Conservation (phyloP, 495 filamentous ascomycete species). For the Penicillium coffeae region DNA sequence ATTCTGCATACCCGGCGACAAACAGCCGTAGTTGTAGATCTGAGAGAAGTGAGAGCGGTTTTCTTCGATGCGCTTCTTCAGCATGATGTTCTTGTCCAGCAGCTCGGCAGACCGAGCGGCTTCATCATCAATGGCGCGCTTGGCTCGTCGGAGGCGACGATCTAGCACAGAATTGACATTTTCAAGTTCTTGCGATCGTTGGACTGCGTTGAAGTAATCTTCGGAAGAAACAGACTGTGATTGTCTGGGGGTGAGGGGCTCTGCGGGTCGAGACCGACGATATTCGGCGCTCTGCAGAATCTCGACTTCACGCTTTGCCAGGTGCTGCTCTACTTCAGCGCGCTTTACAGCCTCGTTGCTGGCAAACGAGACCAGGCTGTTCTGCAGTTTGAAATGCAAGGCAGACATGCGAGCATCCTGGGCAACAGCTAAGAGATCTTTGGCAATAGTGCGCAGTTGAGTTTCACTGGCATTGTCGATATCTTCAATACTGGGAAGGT, state of each 20-base stretch:
- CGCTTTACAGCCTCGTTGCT: conserved; percentile 82
- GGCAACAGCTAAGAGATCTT: conserved; percentile 47
- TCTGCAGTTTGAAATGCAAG: conserved; percentile 89
- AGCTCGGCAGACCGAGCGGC: conserved; percentile 43
- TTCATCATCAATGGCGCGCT: conserved; percentile 72
- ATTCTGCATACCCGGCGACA: conserved; percentile 39
- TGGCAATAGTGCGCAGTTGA: conserved; percentile 59
- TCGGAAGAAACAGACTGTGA: conserved; percentile 27
- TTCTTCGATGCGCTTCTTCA: conserved; percentile 79
- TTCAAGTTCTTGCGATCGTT: conserved; percentile 56
- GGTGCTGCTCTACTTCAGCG: conserved; percentile 87
- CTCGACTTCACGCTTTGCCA: conserved; percentile 86
- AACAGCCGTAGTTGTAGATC: conserved; percentile 53
- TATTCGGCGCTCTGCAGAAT: conserved; percentile 64
- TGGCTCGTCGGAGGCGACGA: conserved; percentile 64
- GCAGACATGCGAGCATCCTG: conserved; percentile 72
- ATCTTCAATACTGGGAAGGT: conserved; percentile 58
- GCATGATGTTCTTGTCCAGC: conserved; percentile 65
- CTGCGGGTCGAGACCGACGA: conserved; percentile 36
- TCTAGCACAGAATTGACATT: conserved; percentile 60
- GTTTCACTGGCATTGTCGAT: conserved; percentile 57
- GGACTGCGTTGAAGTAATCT: conserved; percentile 42
- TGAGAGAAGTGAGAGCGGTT: conserved; percentile 79
- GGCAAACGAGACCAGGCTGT: conserved; percentile 80
- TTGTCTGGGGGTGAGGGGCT: conserved; percentile 27